Conservation (phyloP, 2,329 filamentous ascomycete species). For the Chaetomium olivaceum region DNA sequence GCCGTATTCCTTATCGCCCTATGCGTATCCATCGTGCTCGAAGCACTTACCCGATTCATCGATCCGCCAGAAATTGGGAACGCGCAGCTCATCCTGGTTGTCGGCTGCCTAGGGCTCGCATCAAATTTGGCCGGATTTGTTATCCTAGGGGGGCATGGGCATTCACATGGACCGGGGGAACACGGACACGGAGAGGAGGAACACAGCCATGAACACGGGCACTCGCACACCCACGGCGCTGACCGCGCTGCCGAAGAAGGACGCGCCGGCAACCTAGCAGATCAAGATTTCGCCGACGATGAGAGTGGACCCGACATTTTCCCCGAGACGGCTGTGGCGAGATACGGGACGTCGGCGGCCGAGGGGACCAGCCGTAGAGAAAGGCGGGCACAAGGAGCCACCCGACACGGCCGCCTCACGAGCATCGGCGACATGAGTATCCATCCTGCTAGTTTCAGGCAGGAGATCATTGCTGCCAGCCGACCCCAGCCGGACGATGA, state of each 20-base stretch:
- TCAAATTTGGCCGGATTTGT: slow-evolving; percentile 89
- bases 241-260: slow-evolving; percentile 51
- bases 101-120: slow-evolving; percentile 79
- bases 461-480: slow-evolving; percentile 88
- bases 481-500: slow-evolving; percentile 59
- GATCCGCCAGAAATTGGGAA: slow-evolving; percentile 86
- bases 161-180: slow-evolving; percentile 67
- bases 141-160: slow-evolving; percentile 90
- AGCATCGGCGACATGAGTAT: slow-evolving; percentile 76
- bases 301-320: slow-evolving; percentile 63
- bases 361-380: slow-evolving; percentile 41
- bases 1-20: slow-evolving; percentile 96
- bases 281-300: slow-evolving; percentile 50
- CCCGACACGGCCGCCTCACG: slow-evolving; percentile 59
- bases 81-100: slow-evolving; percentile 83
- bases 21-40: slow-evolving; percentile 93
- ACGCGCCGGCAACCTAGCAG: slow-evolving; percentile 47
- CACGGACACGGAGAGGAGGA: slow-evolving; percentile 54
- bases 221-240: slow-evolving; percentile 27
- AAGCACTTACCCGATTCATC: slow-evolving; percentile 88
- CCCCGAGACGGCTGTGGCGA: slow-evolving; percentile 61
- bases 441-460: slow-evolving; percentile 85
- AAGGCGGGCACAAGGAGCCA: slow-evolving; percentile 49
- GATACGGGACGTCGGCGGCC: slow-evolving; percentile 37
- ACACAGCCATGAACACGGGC: slow-evolving; percentile 33